These are phyloP conservation scores for Geotrichum klebahnii DNA, from an alignment of 1,139 yeast genomes.

Conservation along the genomic window DNA sequence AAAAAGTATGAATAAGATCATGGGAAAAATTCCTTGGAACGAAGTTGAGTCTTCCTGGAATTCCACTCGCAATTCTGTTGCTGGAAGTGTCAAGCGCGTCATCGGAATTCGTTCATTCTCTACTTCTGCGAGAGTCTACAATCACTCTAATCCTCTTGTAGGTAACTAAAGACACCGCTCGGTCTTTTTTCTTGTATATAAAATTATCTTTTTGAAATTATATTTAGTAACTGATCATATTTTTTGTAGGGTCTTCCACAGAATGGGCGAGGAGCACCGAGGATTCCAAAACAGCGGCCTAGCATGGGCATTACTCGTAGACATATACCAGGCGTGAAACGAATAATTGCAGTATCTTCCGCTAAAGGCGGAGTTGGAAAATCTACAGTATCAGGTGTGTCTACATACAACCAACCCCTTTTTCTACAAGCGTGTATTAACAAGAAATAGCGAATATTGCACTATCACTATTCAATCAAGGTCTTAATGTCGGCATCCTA, in stretches of 20 bases:
- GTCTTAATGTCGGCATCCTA: constrained; percentile 61
- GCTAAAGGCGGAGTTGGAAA: constrained; percentile 79
- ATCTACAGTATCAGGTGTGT: constrained; percentile 42
- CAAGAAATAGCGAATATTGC: constrained; percentile 54
- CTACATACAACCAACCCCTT: background rate
- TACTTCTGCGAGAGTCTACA: constrained; percentile 25
- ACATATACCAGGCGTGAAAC: constrained; percentile 59
- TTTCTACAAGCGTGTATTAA: background rate
- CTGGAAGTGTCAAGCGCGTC: constrained; percentile 32
- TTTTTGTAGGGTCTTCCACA: constrained; percentile 51
- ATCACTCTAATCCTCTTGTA: constrained; percentile 55
- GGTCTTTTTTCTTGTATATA: constrained; percentile 8
- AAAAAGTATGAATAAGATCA: constrained; percentile 42
- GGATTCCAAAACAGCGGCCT: constrained; percentile 23
- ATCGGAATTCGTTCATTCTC: constrained; percentile 27
- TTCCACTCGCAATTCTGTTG: constrained; percentile 43
- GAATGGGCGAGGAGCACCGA: constrained; percentile 28
- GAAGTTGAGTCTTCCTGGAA: constrained; percentile 52
- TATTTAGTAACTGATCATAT: constrained; percentile 13
- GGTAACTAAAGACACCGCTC: constrained; percentile 29
- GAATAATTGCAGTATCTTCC: constrained; percentile 66
- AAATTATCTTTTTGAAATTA: background rate
- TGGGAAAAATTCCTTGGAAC: constrained; percentile 49
- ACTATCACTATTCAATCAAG: constrained; percentile 52
- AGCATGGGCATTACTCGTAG: constrained; percentile 50